A percentile compares a stretch with the other conserved stretches of the same genome.
These are phyloP conservation scores for Multifurca ochricompacta DNA, from an alignment of 768 basidiomycete species.

Conservation along the genomic window DNA sequence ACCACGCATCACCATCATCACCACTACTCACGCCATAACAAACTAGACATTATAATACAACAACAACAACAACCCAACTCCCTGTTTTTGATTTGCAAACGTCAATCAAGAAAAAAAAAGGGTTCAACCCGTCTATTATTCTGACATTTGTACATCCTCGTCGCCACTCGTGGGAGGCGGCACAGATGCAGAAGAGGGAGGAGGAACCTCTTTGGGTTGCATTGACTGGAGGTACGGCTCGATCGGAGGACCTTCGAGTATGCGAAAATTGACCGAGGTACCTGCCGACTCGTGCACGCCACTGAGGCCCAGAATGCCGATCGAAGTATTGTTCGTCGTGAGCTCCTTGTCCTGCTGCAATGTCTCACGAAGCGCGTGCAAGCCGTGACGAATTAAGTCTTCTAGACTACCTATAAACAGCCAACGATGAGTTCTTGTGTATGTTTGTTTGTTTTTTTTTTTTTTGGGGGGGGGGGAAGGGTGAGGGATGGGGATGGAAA, in stretches of 20 bases:
- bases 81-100: constrained; percentile 4
- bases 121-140: constrained; percentile 33
- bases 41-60: background rate
- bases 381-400: constrained; percentile 85
- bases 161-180: constrained; percentile 38
- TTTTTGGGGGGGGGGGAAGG: background rate
- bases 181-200: constrained; percentile 33
- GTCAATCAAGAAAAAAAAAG: background rate
- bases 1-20: too few relatives aligned
- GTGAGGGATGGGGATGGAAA: too few relatives aligned
- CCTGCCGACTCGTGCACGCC: constrained; percentile 45
- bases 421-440: too few relatives aligned
- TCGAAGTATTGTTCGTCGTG: constrained; percentile 85
- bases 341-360: constrained; percentile 98
- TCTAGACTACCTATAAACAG: constrained; percentile 61
- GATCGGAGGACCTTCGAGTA: constrained; percentile 77
- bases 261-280: constrained; percentile 61
- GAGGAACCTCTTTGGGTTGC: constrained; percentile 54
- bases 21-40: background rate
- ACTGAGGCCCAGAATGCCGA: constrained; percentile 81
- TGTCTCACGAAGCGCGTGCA: constrained; percentile 92
- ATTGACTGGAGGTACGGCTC: constrained; percentile 70
- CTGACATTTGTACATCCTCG: constrained; percentile 84
- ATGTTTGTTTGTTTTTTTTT: background rate
- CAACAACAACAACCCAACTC: background rate